phyloP scores from a whole-genome alignment of 345 rosid genomes.

The Aegle marmelos region DNA sequence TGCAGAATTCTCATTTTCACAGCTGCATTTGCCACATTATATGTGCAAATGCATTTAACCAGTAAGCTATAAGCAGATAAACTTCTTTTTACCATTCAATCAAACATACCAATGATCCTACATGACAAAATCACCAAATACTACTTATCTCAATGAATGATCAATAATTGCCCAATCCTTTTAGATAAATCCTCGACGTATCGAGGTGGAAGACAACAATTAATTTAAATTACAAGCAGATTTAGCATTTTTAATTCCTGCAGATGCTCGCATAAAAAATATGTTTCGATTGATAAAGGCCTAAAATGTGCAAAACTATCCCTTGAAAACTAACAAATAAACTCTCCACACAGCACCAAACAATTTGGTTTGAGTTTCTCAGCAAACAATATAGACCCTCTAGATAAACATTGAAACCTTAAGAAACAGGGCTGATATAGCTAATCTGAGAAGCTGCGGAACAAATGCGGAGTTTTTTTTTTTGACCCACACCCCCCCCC shows the following conservation, averaged over 20 bases:
- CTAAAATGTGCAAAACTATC: neutral
- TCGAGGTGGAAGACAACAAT: neutral
- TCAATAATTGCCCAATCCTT: neutral
- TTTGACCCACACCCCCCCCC: neutral
- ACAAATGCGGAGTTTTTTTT: neutral
- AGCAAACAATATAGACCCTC: neutral
- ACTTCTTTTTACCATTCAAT: neutral
- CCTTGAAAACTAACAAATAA: neutral
- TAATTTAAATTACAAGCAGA: neutral
- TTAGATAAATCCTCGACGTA: neutral
- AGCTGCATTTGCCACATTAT: neutral
- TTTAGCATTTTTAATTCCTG: neutral
- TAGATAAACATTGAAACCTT: neutral
- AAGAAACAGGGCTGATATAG: neutral
- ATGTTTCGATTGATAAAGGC: neutral
- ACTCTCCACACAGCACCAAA: neutral
- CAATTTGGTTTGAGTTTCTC: neutral
- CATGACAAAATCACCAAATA: neutral
- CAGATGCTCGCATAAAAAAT: neutral
- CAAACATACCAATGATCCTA: neutral
- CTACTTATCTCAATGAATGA: neutral
- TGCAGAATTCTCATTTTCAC: neutral
- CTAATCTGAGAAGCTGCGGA: neutral
- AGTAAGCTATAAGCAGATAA: neutral
- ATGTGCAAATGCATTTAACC: neutral